Evolutionary conservation across 345 rosid genomes (phyloP).

Genomic region (Boechera retrofracta): DNA sequence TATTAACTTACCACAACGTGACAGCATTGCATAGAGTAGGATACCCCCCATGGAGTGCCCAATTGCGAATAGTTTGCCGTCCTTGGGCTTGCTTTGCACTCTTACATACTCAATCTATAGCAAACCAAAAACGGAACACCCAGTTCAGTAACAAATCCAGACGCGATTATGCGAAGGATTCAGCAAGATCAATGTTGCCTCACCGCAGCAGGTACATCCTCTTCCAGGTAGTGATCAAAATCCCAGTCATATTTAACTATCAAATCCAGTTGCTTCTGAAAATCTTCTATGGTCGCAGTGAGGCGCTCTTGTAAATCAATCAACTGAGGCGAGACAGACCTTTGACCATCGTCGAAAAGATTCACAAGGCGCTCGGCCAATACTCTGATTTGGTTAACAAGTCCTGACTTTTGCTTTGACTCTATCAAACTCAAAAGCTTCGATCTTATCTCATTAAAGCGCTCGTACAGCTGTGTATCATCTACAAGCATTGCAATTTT

Average conservation of each 20-base stretch:
- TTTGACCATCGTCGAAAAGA: constrained; percentile 79
- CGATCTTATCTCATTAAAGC: constrained; percentile 68
- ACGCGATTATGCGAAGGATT: neutral
- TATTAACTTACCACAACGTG: constrained; percentile 43
- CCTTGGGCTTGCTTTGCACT: constrained; percentile 63
- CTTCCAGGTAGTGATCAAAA: constrained; percentile 90
- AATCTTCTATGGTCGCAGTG: constrained; percentile 79
- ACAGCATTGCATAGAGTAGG: constrained; percentile 51
- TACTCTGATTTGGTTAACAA: constrained; percentile 74
- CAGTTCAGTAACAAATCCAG: constrained; percentile 23
- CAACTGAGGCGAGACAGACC: constrained; percentile 81
- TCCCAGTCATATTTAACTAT: constrained; percentile 94
- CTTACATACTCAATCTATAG: constrained; percentile 48
- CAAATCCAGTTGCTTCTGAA: constrained; percentile 93
- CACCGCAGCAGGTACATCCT: constrained; percentile 99
- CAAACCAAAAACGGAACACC: constrained; percentile 42
- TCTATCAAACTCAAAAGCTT: constrained; percentile 78
- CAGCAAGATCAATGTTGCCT: constrained; percentile 58
- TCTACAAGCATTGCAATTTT: constrained; percentile 76
- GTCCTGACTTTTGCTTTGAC: constrained; percentile 73
- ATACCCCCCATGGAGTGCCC: constrained; percentile 69
- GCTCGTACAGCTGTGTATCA: constrained; percentile 74
- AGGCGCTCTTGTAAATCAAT: constrained; percentile 84
- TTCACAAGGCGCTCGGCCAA: constrained; percentile 74
- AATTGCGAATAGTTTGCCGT: constrained; percentile 78